phyloP scores from a whole-genome alignment of 441 rosid species.

The Eutrema salsugineum region DNA sequence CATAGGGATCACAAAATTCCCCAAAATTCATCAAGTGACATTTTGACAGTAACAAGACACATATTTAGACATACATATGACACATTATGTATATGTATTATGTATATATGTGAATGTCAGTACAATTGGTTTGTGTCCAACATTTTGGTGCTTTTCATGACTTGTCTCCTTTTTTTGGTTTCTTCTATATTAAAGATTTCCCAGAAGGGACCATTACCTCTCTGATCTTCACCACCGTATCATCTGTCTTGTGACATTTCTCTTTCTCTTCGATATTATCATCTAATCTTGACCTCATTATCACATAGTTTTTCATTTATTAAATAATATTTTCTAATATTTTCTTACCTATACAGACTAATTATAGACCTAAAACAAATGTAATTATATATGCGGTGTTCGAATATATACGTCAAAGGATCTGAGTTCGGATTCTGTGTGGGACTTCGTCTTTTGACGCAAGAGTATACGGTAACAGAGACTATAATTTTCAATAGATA shows the following conservation, averaged over 20 bases:
- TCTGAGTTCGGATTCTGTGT: too few species aligned
- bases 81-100: slow-evolving; percentile 9
- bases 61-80: background rate
- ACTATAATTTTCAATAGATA: background rate
- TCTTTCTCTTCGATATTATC: slow-evolving; percentile 16
- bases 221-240: slow-evolving; percentile 29
- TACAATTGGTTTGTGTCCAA: slow-evolving; percentile 46
- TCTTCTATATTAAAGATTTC: slow-evolving; percentile 25
- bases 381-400: slow-evolving; percentile 10
- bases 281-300: slow-evolving; percentile 9
- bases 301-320: slow-evolving; percentile 12
- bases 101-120: slow-evolving; percentile 25
- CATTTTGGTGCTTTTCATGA: slow-evolving; percentile 46
- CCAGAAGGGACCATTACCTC: slow-evolving; percentile 39
- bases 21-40: slow-evolving; percentile 24
- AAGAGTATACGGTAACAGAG: background rate
- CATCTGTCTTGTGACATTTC: slow-evolving; percentile 24
- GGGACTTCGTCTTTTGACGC: background rate
- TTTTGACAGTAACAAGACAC: slow-evolving; percentile 20
- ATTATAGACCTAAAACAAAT: too few species aligned
- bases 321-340: background rate
- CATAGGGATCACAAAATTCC: slow-evolving; percentile 41
- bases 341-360: background rate
- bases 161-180: slow-evolving; percentile 29
- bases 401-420: slow-evolving; percentile 1